Evolutionary conservation across 495 filamentous ascomycete genomes (phyloP), one percentile per base, ranked within the genome.

Genomic region (Hypoxylon perforatum): DNA sequence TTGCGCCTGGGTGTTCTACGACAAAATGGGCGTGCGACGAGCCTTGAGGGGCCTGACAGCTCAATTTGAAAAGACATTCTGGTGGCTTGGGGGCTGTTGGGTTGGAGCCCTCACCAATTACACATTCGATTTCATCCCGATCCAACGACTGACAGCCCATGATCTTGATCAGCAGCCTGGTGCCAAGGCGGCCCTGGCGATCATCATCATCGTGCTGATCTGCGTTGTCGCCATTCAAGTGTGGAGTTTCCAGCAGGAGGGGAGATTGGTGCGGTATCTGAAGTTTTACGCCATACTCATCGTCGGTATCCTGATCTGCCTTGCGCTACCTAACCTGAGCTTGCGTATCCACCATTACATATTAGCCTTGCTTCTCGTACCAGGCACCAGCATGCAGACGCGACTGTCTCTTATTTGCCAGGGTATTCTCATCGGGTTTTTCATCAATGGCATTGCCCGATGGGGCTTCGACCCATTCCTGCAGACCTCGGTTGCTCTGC

Each of bases 341-440:
- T 85, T 99, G 48, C 86, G 95, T 10, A 93, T 98, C 57, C 96
- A 98, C 70, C 95, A 99, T 72, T 99, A 99, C 67, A 90, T 99
- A 65, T 84, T 99, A 12, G 93, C 91, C 10, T 80, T 97, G 1
- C 74, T 87, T 1, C 84, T 98, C 0, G 86, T 97, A 12, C 93
- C 92, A 0, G 92, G 92, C 0, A 97, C 94, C 0, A 86, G 87
- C 41, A 85, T 97, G 49, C 92, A 94, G 56, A 97, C 90, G 2
- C 85, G 94, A 0, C 88, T 90, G 0, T 88, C 87, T 0, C 75
- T 97, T 12, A 74, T 95, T 8, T 97, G 92, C 62, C 93, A 96
- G 70, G 94, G 94, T 2, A 76, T 98, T n/a, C 78, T 98, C 0
- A 74, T 98, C 6, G 94, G 94, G 12, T 81, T 98, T 0, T 97